Base-by-base conservation (phyloP, 1,284 basidiomycete genomes). In the Papiliotrema nemorosa region DNA sequence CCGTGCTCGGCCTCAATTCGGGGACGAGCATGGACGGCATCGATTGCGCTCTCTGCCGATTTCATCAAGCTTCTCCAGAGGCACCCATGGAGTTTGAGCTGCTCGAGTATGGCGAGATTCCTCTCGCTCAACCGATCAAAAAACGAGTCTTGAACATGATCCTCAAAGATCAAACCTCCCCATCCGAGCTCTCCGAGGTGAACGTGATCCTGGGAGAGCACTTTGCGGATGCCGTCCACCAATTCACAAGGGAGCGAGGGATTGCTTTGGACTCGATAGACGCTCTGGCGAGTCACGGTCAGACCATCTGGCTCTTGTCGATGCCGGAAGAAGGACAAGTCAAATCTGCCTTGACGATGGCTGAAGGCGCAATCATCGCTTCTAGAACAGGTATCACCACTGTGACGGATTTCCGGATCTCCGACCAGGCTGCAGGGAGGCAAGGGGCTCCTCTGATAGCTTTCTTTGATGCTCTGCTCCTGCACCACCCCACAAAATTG, bases 301-400 rank as follows among this genome's bases (percentile, higher is more conserved):
- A 65, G 48, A 65, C 63, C 2, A 63, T 65, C 42, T 65, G 63
- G 63, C 50, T 62, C 3, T 53, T 64, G 21, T 62, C 62, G n/a
- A 62, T 64, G 60, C 63, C 63, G 16, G 57, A 61, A 47, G 53
- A 58, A 33, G 61, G 57, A 0, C 53, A 64, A 41, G 53, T 59
- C 57, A 61, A 61, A 50, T 58, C 57, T 24, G 61, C 63, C 47
- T 45, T 60, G 27, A 50, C 49, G 13, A 57, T 58, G 48, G 63
- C 61, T 6, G 63, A 65, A 46, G 62, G 61, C 0, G 45, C 51
- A 7, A 54, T 65, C 47, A 13, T 60, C 24, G 49, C 50, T 16
- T 21, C 49, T 1, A 18, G 44, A 22, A 60, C 55, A 3, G 55
- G 57, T 13, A 53, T 58, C 36, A 60, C 58, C 26, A 39, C 49